Base-by-base conservation (phyloP, 176 grass and related monocot genomes). In the Guadua angustifolia region DNA sequence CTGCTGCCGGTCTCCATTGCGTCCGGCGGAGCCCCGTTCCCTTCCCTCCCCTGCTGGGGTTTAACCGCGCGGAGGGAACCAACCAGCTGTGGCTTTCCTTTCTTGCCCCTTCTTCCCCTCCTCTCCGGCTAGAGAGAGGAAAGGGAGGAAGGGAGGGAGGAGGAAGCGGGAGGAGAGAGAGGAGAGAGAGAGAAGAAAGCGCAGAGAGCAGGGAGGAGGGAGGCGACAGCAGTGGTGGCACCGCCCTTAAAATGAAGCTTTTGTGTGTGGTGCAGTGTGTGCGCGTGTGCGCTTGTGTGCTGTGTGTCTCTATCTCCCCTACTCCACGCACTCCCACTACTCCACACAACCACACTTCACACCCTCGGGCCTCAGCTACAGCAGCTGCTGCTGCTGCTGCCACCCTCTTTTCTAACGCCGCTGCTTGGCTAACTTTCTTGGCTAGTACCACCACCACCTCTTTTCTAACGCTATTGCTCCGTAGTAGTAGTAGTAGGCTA, bases 1-100 rank as follows among this genome's bases (percentile, higher is more conserved):
- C 83, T 60, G 70, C 69, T 56, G 63, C 75, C 85, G 18, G 83
- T 71, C 46, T 85, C 96, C 90, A 95, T 95, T 93, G 89, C 74
- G 55, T 22, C 65, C n/a, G 73, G 4, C 71, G 25, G 5, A 53
- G 36, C 43, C 71, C 25, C 45, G 7, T 7, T 3, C 25, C 17
- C 21, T 69, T 7, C 7, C 16, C 63, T 3, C 22, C n/a, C 0
- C 52, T 43, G 66, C 19, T 38, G 88, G n/a, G 25, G 74, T 51
- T 45, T 5, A 10, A 47, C 19, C 77, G 59, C 59, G 1, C 9
- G 26, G 25, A 29, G 77, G 43, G 11, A 50, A 1, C 26, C 35
- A 58, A 24, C 5, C 77, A 47, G 76, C 14, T 43, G 40, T 22
- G 9, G 38, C 21, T 61, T 14, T 22, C 47, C 21, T 36, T 42